These are phyloP conservation scores for Posidonia oceanica DNA, from an alignment of 116 monocot genomes.

Conservation along the genomic window DNA sequence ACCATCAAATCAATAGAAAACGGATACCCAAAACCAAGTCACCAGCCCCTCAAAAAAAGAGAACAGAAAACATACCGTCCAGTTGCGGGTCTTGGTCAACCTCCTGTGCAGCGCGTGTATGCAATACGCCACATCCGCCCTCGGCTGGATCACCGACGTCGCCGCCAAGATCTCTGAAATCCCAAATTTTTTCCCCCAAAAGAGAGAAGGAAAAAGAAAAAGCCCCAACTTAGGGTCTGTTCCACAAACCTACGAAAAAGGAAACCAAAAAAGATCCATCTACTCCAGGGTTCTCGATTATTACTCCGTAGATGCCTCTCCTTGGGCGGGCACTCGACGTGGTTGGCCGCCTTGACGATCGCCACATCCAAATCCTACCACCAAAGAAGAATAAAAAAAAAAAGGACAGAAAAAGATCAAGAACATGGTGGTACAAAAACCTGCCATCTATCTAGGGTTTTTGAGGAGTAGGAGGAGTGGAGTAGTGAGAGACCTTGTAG, in stretches of 20 bases:
- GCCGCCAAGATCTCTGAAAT: conserved; percentile 50
- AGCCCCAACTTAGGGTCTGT: neutral
- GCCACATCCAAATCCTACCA: conserved; percentile 25
- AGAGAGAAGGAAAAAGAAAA: neutral
- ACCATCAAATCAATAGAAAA: too few relatives aligned
- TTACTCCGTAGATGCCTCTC: conserved; percentile 27
- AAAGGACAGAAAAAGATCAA: neutral
- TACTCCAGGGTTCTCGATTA: neutral
- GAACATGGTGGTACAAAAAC: neutral
- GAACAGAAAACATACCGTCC: conserved; percentile 34
- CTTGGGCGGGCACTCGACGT: conserved; percentile 25
- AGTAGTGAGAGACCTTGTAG: conserved; percentile 41
- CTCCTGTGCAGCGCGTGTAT: conserved; percentile 65
- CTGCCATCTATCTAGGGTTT: too few relatives aligned
- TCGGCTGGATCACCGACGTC: conserved; percentile 38
- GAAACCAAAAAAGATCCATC: neutral
- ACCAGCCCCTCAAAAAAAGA: neutral
- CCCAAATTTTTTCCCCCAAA: neutral
- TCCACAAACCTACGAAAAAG: neutral
- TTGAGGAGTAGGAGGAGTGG: too few relatives aligned
- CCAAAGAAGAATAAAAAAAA: neutral
- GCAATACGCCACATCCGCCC: conserved; percentile 77
- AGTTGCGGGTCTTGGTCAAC: conserved; percentile 68
- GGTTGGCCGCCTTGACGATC: conserved; percentile 29
- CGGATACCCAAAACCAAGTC: too few relatives aligned